Percentiles rank a stretch among this genome's conserved stretches.
phyloP scores from a whole-genome alignment of 306 rosid genomes.

The Hippophae tibetana region DNA sequence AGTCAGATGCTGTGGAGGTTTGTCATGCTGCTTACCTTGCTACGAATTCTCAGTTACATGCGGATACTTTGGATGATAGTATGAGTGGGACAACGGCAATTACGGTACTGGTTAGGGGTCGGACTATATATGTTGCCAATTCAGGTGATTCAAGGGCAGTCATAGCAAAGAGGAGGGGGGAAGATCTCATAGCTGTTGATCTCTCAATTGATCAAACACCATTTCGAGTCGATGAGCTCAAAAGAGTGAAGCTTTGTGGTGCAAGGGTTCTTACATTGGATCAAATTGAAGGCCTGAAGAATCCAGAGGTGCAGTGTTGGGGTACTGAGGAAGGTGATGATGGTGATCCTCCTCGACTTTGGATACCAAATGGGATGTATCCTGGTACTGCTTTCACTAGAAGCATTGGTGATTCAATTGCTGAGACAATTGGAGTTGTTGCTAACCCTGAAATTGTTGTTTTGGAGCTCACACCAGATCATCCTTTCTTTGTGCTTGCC shows the following conservation, averaged over 20 bases:
- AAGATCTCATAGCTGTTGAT: conserved; percentile 75
- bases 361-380: conserved; percentile 97
- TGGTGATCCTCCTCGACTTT: conserved; percentile 93
- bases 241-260: conserved; percentile 85
- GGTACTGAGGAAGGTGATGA: conserved; percentile 88
- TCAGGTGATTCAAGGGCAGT: conserved; percentile 95
- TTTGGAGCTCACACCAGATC: conserved; percentile 63
- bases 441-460: conserved; percentile 89
- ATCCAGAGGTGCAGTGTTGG: conserved; percentile 92
- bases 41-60: conserved; percentile 69
- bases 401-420: conserved; percentile 90
- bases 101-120: conserved; percentile 75
- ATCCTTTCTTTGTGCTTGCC: conserved; percentile 91
- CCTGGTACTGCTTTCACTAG: conserved; percentile 97
- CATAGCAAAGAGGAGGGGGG: conserved; percentile 70
- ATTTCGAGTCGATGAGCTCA: conserved; percentile 64
- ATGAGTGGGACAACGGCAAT: conserved; percentile 98
- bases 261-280: conserved; percentile 94
- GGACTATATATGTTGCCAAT: conserved; percentile 72
- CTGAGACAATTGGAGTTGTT: conserved; percentile 92
- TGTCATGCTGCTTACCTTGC: conserved; percentile 59
- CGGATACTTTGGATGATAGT: conserved; percentile 65
- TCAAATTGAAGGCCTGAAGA: conserved; percentile 95
- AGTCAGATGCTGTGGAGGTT: conserved; percentile 67
- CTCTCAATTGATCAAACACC: conserved; percentile 94